Evolutionary conservation across 2,329 filamentous ascomycete genomes (phyloP), one percentile per base, ranked within the genome.

Genomic region (Clarireedia monteithiana): DNA sequence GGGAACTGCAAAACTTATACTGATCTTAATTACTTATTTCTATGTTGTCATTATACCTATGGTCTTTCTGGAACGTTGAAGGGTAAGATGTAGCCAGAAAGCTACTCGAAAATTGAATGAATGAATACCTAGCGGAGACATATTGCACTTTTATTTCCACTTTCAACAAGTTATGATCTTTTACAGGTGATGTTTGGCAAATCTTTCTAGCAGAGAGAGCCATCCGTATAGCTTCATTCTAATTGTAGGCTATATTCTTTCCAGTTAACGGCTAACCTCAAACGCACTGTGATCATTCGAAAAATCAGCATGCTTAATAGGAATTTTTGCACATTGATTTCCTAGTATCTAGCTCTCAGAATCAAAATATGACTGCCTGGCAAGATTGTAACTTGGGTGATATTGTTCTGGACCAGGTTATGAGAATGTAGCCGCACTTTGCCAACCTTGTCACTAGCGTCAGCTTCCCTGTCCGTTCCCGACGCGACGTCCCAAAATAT

Each of bases 1-100:
- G 47, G 50, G 40, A 53, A 10, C 26, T 50, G 49, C 26, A 57
- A 55, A 56, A 50, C 58, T 48, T 55, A 59, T 63, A 60, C 15
- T 52, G 48, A 51, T 49, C 58, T 63, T 64, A 64, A 64, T 64
- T 48, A 59, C 45, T 40, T 53, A 48, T 62, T 50, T 62, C 59
- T 61, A 44, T 58, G 48, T 62, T 56, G 38, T 34, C 42, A 56
- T 30, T 58, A 60, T 53, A 61, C 40, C 48, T 59, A 53, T 53
- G 59, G 59, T 45, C 34, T 23, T 30, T 44, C 34, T 56, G 34
- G 34, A 38, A 42, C 36, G 20, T n/a, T 50, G 34, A 56, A 54
- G 49, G 23, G 36, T 23, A 24, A n/a, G 39, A 27, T 27, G 47
- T 54, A 48, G 46, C 46, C 34, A 48, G 42, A 48, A 39, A 49